Evolutionary conservation across 441 rosid species (phyloP), one percentile per base, ranked within the genome.

Genomic region (Erodium texanum): DNA sequence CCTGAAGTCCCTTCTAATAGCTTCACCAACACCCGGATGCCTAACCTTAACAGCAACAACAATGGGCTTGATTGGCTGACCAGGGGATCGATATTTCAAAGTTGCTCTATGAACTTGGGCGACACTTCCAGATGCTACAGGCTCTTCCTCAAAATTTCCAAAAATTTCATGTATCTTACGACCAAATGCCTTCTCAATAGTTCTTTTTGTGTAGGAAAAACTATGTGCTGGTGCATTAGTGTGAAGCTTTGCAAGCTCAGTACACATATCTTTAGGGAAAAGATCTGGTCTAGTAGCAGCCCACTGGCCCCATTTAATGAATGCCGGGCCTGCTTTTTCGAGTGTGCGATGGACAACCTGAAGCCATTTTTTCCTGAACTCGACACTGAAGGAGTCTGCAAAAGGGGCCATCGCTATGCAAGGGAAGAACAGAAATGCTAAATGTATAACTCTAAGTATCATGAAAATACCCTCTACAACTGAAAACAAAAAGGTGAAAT

Each of bases 251-350:
- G 99, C 79, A 73, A 95, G 99, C 82, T 95, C 83, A 24, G 76
- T 79, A 74, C 99, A 95, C 24, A 95, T 66, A 86, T 95, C 98
- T 80, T 87, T 82, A 41, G 97, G 90, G 73, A 95, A 95, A 52
- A 95, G 98, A 81, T 95, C 99, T 10, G 99, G 98, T 66, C 99
- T 76, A 18, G 99, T 92, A 20, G 99, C 99, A 62, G 99, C 99
- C 99, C 99, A 95, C 69, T 95, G 98, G 70, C 99, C 99, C 99
- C 99, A 95, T 82, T 95, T 95, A 68, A 95, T 95, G 71, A 95
- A 95, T 56, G 99, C 99, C 62, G 99, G 98, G 65, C 99, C 99
- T 65, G 98, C 98, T 69, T 45, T 74, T 75, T 92, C 98, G 16
- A 95, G 78, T 1, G 98, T 89, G 27, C 85, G 84, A 76, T 76